These are phyloP conservation scores for Cornus kousa DNA, from an alignment of 148 eudicot genomes.

Conservation along the genomic window DNA sequence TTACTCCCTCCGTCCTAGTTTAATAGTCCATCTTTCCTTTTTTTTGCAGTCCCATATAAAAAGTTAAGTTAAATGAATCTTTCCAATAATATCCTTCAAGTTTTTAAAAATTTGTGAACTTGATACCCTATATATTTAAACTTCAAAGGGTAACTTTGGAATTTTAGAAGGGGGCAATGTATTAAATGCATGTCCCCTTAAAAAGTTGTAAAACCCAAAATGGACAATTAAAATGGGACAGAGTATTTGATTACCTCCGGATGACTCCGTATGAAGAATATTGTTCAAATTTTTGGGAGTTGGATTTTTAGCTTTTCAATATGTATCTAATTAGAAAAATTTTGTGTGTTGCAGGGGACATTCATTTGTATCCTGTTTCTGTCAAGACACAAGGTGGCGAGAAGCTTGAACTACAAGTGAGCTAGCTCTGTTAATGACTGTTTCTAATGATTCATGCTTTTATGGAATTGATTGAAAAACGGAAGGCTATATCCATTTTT, in stretches of 20 bases:
- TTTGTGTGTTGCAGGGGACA: constrained; percentile 50
- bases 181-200: too few relatives aligned
- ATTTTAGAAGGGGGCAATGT: too few relatives aligned
- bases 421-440: constrained; percentile 15
- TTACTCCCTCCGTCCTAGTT: background rate
- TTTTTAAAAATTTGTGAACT: too few relatives aligned
- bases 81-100: too few relatives aligned
- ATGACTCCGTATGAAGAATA: background rate
- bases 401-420: constrained; percentile 89
- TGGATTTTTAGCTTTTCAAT: constrained; percentile 4
- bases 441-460: background rate
- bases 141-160: too few relatives aligned
- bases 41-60: too few relatives aligned
- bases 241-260: background rate
- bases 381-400: constrained; percentile 85
- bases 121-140: too few relatives aligned
- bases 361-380: constrained; percentile 75
- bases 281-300: background rate
- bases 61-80: too few relatives aligned
- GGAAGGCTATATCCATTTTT: background rate
- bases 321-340: background rate
- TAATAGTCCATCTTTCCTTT: too few relatives aligned
- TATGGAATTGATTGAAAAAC: background rate
- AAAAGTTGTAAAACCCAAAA: too few relatives aligned
- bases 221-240: too few relatives aligned